These are phyloP conservation scores for Jackrogersella multiformis DNA, from an alignment of 495 filamentous ascomycete genomes.

Conservation along the genomic window DNA sequence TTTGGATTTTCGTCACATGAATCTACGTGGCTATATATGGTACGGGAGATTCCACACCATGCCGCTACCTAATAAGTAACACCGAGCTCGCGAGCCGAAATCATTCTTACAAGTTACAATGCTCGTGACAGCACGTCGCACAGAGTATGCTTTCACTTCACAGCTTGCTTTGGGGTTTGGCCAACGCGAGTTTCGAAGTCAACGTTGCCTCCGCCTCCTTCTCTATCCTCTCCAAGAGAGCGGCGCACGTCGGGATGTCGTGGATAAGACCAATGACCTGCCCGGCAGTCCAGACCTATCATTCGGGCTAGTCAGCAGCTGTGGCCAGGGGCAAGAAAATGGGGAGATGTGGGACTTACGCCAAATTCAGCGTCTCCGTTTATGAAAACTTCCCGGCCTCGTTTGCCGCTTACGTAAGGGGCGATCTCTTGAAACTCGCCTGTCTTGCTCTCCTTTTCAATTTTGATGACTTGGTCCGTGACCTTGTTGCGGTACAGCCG, in stretches of 20 bases:
- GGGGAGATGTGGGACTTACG: conserved; percentile 62
- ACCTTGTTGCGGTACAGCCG: conserved; percentile 91
- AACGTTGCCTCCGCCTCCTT: conserved; percentile 67
- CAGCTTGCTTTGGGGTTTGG: conserved; percentile 53
- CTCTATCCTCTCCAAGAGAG: conserved; percentile 65
- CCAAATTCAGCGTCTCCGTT: conserved; percentile 92
- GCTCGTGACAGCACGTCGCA: neutral
- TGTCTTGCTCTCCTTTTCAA: conserved; percentile 84
- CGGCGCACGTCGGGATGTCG: conserved; percentile 69
- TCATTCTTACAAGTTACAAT: neutral
- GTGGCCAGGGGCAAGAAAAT: conserved; percentile 4
- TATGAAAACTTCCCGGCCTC: conserved; percentile 88
- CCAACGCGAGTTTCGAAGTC: conserved; percentile 50
- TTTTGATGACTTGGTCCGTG: conserved; percentile 77
- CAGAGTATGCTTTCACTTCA: conserved; percentile 45
- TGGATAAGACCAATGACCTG: conserved; percentile 74
- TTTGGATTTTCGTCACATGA: neutral
- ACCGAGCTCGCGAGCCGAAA: neutral
- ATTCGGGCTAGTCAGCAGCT: conserved; percentile 11
- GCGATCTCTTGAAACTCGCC: conserved; percentile 94
- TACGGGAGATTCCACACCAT: conserved; percentile 8
- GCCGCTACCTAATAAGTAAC: neutral
- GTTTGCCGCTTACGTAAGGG: conserved; percentile 89
- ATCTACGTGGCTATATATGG: neutral
- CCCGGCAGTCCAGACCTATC: conserved; percentile 69